These are phyloP conservation scores for Sporobolomyces pararoseus DNA, from an alignment of 768 basidiomycete species.

Conservation along the genomic window DNA sequence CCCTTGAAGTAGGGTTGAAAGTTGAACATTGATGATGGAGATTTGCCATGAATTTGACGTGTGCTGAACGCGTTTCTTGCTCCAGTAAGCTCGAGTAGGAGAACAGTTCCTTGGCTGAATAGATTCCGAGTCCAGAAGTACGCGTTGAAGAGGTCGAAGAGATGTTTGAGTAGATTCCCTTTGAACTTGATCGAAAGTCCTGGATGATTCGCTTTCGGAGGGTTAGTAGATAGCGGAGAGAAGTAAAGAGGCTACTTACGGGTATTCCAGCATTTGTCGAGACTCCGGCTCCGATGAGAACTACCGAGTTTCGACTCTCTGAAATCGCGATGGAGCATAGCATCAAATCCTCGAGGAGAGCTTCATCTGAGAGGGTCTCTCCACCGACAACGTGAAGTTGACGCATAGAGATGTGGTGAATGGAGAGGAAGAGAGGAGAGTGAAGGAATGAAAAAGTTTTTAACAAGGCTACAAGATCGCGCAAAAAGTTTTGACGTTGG, in stretches of 20 bases:
- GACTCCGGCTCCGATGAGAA: slow-evolving; percentile 90
- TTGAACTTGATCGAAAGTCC: slow-evolving; percentile 87
- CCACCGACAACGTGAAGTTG: neutral
- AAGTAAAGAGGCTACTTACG: slow-evolving; percentile 55
- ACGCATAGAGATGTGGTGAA: neutral
- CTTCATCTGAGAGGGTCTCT: neutral
- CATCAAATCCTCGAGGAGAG: slow-evolving; percentile 14
- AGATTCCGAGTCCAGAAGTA: slow-evolving; percentile 84
- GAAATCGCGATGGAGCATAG: slow-evolving; percentile 72
- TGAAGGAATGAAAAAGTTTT: neutral
- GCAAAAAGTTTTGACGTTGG: neutral
- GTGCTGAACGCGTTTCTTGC: slow-evolving; percentile 3
- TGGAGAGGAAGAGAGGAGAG: neutral
- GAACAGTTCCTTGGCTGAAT: slow-evolving; percentile 50
- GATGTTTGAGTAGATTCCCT: slow-evolving; percentile 75
- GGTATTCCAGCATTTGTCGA: slow-evolving; percentile 96
- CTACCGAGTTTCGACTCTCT: slow-evolving; percentile 79
- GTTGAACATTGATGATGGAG: neutral
- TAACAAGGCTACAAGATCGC: neutral
- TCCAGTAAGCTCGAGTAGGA: slow-evolving; percentile 10
- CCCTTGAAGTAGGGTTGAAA: slow-evolving; percentile 49
- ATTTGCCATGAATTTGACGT: slow-evolving; percentile 13
- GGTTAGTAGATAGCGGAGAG: too few species aligned
- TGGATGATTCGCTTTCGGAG: too few species aligned
- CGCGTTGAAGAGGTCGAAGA: slow-evolving; percentile 84